A percentile compares a stretch with the other conserved stretches of the same genome.
These are phyloP conservation scores for Lanmaoa rubissima DNA, from an alignment of 768 basidiomycete genomes.

Conservation along the genomic window DNA sequence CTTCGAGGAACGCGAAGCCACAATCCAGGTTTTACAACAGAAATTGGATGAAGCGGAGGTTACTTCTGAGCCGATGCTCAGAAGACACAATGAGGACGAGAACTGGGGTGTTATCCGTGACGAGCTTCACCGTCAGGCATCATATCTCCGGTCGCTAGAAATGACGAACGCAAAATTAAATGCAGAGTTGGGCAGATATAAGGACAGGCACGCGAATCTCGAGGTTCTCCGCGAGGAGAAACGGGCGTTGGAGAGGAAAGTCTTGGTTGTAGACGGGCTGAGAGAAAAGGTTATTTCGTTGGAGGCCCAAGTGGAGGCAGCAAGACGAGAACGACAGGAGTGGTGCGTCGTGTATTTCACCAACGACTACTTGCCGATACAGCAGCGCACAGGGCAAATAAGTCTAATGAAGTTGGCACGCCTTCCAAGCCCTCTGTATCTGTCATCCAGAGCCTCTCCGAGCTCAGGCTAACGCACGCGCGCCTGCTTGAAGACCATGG, in stretches of 20 bases:
- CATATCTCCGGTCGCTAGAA: constrained; percentile 61
- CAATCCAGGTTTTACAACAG: constrained; percentile 45
- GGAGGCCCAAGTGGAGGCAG: constrained; percentile 66
- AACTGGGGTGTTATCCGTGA: constrained; percentile 63
- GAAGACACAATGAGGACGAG: constrained; percentile 43
- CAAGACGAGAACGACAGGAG: constrained; percentile 52
- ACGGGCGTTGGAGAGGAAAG: constrained; percentile 54
- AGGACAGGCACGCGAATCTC: constrained; percentile 55
- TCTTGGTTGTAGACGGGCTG: constrained; percentile 50
- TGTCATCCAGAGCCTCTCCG: constrained; percentile 55
- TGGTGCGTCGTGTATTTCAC: constrained; percentile 41
- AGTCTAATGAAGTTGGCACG: constrained; percentile 32
- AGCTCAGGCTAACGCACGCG: constrained; percentile 61
- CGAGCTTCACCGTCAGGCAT: constrained; percentile 65
- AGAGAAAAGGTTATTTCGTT: constrained; percentile 53
- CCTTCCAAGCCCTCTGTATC: constrained; percentile 51
- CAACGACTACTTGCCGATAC: neutral
- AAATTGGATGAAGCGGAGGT: constrained; percentile 46
- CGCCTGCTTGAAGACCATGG: constrained; percentile 68
- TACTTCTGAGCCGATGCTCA: constrained; percentile 31
- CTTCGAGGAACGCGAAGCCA: constrained; percentile 41
- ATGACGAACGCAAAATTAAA: constrained; percentile 52
- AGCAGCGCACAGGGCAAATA: constrained; percentile 36
- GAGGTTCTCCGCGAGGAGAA: constrained; percentile 79
- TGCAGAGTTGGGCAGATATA: constrained; percentile 51